Conservation (phyloP, 108 stramenopile species). For the Discostella pseudostelligera region DNA sequence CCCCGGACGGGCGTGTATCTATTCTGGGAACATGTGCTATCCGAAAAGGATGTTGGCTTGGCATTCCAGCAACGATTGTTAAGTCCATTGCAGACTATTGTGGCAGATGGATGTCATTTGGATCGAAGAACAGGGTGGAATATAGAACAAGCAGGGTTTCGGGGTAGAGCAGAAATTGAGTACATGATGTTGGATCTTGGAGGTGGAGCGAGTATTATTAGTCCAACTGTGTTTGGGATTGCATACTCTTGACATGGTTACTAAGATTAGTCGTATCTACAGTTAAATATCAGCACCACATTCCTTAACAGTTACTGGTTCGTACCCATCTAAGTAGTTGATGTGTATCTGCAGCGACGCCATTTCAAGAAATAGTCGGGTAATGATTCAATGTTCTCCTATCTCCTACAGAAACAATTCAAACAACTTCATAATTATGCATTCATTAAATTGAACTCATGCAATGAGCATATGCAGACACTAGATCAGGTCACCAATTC, state of each 20-base stretch:
- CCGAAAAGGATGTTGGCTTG: slow-evolving; percentile 50
- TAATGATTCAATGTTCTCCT: no score
- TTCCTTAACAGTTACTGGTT: no score
- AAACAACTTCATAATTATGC: not conserved
- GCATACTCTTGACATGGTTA: slow-evolving; percentile 37
- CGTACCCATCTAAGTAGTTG: no score
- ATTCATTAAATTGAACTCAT: not conserved
- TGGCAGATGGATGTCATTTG: slow-evolving; percentile 85
- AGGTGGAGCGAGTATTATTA: slow-evolving; percentile 19
- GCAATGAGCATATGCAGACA: no score
- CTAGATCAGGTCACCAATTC: slow-evolving; percentile 34
- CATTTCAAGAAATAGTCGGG: no score
- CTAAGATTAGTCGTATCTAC: no score
- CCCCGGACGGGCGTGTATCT: slow-evolving; percentile 62
- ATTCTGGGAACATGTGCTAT: slow-evolving; percentile 79
- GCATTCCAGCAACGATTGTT: slow-evolving; percentile 55
- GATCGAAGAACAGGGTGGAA: slow-evolving; percentile 62
- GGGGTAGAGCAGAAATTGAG: slow-evolving; percentile 25
- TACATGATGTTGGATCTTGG: slow-evolving; percentile 26
- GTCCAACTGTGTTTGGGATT: slow-evolving; percentile 47
- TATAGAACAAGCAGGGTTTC: slow-evolving; percentile 44
- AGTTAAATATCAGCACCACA: no score
- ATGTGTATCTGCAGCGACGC: no score
- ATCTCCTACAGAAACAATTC: no score
- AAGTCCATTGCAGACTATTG: slow-evolving; percentile 66